These are phyloP conservation scores for Rhizopus arrhizus DNA, from an alignment of 371 early-diverging fungal species.

Conservation along the genomic window DNA sequence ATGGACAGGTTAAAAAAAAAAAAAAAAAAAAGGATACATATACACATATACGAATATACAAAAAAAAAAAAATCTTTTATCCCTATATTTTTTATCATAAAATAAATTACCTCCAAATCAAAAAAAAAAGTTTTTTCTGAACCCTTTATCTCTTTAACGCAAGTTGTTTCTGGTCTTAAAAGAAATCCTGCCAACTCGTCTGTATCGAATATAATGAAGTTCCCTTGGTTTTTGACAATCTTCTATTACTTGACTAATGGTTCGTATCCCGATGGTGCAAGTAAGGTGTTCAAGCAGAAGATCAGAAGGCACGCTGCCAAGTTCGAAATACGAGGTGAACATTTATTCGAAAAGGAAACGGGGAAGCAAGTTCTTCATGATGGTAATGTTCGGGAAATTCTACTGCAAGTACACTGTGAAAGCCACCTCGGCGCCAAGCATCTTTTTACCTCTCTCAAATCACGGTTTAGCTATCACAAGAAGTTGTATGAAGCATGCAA, in stretches of 20 bases:
- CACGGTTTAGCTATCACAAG: conserved; percentile 8
- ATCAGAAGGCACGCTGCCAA: not conserved
- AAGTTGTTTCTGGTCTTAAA: no score
- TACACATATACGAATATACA: conserved; percentile 16
- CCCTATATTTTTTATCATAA: no score
- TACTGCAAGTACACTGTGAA: conserved; percentile 25
- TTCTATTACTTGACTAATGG: not conserved
- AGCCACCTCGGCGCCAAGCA: conserved; percentile 33
- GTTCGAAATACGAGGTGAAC: not conserved
- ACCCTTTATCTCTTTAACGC: no score
- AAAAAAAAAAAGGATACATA: no score
- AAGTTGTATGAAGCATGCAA: conserved; percentile 9
- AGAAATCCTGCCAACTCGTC: no score
- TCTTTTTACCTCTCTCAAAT: conserved; percentile 14
- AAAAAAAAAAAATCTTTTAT: no score
- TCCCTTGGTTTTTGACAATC: not conserved
- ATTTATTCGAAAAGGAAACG: not conserved
- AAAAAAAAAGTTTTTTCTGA: no score
- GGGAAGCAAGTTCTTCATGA: conserved; percentile 11
- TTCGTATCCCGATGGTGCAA: not conserved
- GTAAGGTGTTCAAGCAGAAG: not conserved
- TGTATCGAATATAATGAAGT: not conserved
- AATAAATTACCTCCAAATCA: no score
- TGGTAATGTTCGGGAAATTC: conserved; percentile 15
- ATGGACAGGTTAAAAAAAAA: no score